Percentiles rank a stretch among this genome's conserved stretches.
These are phyloP conservation scores for Pseudocercospora cruenta DNA, from an alignment of 2,329 filamentous ascomycete genomes.

Conservation along the genomic window DNA sequence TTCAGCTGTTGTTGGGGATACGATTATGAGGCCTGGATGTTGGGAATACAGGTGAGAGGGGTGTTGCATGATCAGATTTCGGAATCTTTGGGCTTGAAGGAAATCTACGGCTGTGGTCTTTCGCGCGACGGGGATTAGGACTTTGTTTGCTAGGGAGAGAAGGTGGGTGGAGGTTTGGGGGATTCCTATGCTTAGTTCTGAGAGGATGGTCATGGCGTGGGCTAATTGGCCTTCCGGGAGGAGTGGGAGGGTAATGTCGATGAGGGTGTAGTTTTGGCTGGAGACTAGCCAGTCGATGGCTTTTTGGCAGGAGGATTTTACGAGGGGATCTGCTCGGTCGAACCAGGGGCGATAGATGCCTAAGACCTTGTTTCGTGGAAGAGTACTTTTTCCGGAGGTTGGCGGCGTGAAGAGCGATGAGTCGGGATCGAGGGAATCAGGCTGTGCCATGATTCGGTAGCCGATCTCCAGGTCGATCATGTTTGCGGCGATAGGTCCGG, in stretches of 20 bases:
- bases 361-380: no score
- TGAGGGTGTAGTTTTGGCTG: constrained; percentile 56
- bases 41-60: constrained; percentile 70
- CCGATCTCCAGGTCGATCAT: constrained; percentile 77
- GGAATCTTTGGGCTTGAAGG: constrained; percentile 72
- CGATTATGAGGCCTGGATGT: constrained; percentile 75
- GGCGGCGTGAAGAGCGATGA: constrained; percentile 66
- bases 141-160: constrained; percentile 67
- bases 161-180: constrained; percentile 51
- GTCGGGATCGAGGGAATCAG: constrained; percentile 65
- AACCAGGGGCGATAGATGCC: constrained; percentile 74
- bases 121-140: constrained; percentile 64
- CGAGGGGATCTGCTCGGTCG: constrained; percentile 65
- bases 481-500: constrained; percentile 75
- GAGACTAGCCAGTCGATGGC: constrained; percentile 63
- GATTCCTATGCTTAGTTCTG: constrained; percentile 64
- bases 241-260: constrained; percentile 68
- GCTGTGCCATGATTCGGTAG: constrained; percentile 78
- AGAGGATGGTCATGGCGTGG: constrained; percentile 76
- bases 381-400: background rate
- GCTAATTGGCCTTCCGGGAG: constrained; percentile 73
- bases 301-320: constrained; percentile 64
- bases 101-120: constrained; percentile 71
- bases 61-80: constrained; percentile 77
- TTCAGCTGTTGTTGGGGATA: constrained; percentile 77